Evolutionary conservation across 2,329 filamentous ascomycete genomes (phyloP).

Genomic region (Bimuria novae-zelandiae): DNA sequence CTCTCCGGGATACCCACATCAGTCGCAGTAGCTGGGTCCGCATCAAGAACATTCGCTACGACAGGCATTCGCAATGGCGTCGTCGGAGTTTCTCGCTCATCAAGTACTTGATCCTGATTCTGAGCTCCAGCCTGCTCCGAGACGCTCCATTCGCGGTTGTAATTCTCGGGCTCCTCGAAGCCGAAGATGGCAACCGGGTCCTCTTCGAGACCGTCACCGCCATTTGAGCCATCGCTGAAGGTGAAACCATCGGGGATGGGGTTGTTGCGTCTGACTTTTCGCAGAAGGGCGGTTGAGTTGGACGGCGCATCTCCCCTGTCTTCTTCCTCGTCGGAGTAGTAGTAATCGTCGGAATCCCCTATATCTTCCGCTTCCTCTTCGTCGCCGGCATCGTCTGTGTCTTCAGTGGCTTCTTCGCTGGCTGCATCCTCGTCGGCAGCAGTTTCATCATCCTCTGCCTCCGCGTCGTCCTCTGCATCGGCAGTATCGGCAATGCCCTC

Average conservation of each 20-base stretch:
- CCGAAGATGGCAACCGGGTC: no score
- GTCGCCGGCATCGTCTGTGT: neutral
- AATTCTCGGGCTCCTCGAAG: no score
- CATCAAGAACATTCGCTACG: neutral
- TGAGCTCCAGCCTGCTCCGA: no score
- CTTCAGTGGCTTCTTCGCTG: neutral
- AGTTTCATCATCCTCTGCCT: neutral
- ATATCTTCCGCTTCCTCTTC: conserved; percentile 1
- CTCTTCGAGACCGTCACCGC: conserved; percentile 8
- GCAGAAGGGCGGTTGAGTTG: neutral
- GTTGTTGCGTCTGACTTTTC: no score
- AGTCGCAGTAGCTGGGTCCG: neutral
- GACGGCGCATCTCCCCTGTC: neutral
- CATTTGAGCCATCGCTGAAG: neutral
- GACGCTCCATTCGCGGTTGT: no score
- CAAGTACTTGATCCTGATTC: no score
- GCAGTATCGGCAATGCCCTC: neutral
- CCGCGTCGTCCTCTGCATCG: neutral
- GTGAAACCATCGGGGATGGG: no score
- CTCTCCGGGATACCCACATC: neutral
- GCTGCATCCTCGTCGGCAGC: neutral
- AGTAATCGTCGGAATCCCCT: neutral
- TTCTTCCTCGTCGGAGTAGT: neutral
- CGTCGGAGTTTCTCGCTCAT: neutral
- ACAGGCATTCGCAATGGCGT: neutral